Percentiles rank a stretch among this genome's conserved stretches.
Evolutionary conservation across 2,329 filamentous ascomycete genomes (phyloP).

Genomic region (Macrophomina phaseolina): DNA sequence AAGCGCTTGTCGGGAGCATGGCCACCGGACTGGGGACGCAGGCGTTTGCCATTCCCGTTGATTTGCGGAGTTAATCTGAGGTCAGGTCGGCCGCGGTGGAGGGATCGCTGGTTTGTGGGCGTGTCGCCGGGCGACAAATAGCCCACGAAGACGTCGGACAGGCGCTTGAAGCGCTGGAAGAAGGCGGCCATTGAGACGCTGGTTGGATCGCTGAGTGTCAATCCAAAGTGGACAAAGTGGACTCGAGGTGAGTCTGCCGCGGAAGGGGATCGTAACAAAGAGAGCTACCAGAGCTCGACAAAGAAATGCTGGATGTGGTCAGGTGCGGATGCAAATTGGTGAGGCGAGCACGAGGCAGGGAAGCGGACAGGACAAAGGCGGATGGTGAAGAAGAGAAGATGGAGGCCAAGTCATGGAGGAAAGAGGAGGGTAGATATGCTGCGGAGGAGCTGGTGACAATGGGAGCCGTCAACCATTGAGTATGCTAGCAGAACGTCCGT

Average conservation of each 20-base stretch:
- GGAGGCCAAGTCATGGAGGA: background rate
- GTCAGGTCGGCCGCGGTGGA: background rate
- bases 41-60: slow-evolving; percentile 8
- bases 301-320: background rate
- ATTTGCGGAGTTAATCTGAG: background rate
- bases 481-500: background rate
- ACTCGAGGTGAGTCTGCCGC: background rate
- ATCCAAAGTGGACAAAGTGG: background rate
- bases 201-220: background rate
- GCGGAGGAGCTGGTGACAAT: background rate
- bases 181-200: background rate
- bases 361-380: slow-evolving; percentile 4
- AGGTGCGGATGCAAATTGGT: background rate
- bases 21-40: background rate
- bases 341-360: background rate
- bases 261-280: background rate
- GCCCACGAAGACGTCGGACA: background rate
- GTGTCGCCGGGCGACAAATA: background rate
- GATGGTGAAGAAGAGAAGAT: background rate
- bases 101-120: background rate
- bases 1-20: background rate
- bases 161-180: background rate
- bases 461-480: background rate
- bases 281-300: background rate
- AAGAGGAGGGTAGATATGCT: background rate